Evolutionary conservation across 164 flowering plant genomes (phyloP).

Genomic region (Kalanchoe fedtschenkoi): DNA sequence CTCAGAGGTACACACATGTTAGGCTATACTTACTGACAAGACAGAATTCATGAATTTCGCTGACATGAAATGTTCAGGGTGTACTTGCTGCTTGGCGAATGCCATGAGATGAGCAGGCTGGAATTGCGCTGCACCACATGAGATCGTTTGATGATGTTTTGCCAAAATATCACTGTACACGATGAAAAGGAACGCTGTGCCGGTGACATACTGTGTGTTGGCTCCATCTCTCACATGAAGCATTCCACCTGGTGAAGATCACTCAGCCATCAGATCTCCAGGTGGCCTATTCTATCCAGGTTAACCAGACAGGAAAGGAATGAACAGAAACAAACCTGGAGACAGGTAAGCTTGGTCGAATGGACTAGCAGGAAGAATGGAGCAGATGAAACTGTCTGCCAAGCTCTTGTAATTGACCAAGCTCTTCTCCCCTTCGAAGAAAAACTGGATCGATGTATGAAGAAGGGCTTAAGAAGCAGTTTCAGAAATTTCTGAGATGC

Average conservation of each 20-base stretch:
- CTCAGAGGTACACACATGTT: neutral
- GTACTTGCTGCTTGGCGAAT: conserved; percentile 77
- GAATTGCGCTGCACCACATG: conserved; percentile 47
- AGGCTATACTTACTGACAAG: conserved; percentile 18
- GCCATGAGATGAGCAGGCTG: conserved; percentile 28
- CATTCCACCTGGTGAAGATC: conserved; percentile 41
- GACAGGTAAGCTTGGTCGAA: conserved; percentile 44
- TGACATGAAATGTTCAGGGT: conserved; percentile 15
- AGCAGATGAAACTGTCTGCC: conserved; percentile 70
- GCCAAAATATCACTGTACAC: conserved; percentile 59
- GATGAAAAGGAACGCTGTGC: too few species aligned
- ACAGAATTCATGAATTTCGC: conserved; percentile 60
- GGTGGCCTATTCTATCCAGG: too few species aligned
- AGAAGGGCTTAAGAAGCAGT: neutral
- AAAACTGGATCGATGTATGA: conserved; percentile 9
- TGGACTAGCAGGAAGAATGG: conserved; percentile 62
- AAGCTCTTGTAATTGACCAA: conserved; percentile 36
- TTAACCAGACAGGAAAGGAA: too few species aligned
- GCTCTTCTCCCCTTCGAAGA: conserved; percentile 34
- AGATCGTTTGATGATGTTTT: too few species aligned
- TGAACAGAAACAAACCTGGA: conserved; percentile 21
- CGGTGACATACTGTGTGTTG: conserved; percentile 78
- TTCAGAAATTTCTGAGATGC: neutral
- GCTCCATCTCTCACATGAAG: conserved; percentile 82
- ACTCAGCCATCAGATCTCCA: too few species aligned